These are phyloP conservation scores for Harrya chromipes DNA, from an alignment of 768 basidiomycete genomes.

Conservation along the genomic window DNA sequence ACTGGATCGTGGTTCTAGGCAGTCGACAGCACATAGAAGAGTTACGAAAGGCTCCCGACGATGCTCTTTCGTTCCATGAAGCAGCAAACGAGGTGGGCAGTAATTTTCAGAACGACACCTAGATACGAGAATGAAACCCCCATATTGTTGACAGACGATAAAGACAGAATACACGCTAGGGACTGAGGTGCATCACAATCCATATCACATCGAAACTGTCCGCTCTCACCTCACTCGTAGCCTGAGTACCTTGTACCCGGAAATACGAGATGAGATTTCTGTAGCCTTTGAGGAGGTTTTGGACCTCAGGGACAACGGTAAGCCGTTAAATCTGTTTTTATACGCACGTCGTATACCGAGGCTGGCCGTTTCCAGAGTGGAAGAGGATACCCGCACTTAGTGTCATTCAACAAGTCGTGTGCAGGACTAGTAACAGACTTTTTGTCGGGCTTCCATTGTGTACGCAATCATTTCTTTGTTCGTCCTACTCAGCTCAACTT, in stretches of 20 bases:
- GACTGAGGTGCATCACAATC: slow-evolving; percentile 24
- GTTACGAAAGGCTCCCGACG: slow-evolving; percentile 38
- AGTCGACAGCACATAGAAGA: slow-evolving; percentile 37
- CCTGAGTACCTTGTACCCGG: slow-evolving; percentile 33
- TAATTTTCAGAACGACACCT: background rate
- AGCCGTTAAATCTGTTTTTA: background rate
- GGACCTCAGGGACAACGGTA: slow-evolving; percentile 14
- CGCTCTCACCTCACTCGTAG: slow-evolving; percentile 38
- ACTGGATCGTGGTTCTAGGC: slow-evolving; percentile 42
- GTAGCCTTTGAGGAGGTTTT: slow-evolving; percentile 40
- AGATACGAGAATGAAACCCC: background rate
- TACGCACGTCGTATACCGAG: background rate
- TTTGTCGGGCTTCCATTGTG: slow-evolving; percentile 52
- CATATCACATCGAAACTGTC: slow-evolving; percentile 31
- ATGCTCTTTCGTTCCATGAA: slow-evolving; percentile 34
- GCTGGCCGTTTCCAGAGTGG: slow-evolving; percentile 35
- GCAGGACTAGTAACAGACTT: slow-evolving; percentile 41
- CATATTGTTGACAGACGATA: slow-evolving; percentile 27
- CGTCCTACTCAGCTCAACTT: background rate
- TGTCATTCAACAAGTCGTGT: slow-evolving; percentile 34
- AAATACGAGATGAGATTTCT: slow-evolving; percentile 31
- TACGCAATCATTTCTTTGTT: slow-evolving; percentile 9
- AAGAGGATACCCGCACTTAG: slow-evolving; percentile 26
- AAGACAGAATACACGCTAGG: slow-evolving; percentile 40
- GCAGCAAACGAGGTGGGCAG: slow-evolving; percentile 33